Conservation (phyloP, 2,329 filamentous ascomycete species). For the Allantophomopsis lycopodina region DNA sequence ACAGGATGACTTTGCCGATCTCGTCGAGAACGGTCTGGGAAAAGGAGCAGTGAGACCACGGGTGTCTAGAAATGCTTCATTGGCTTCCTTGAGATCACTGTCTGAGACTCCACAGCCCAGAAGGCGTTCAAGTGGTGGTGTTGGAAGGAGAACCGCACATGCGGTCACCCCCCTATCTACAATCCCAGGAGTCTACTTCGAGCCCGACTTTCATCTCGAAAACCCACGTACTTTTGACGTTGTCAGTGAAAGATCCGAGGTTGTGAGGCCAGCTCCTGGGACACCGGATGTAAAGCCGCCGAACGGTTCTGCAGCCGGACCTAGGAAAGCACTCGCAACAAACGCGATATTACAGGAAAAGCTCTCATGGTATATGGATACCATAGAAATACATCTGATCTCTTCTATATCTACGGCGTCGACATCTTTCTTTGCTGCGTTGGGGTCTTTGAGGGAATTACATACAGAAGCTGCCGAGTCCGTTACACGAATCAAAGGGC, state of each 20-base stretch:
- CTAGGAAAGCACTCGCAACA: conserved; percentile 79
- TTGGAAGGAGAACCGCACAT: conserved; percentile 44
- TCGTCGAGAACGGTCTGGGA: conserved; percentile 19
- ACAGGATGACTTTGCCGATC: conserved; percentile 22
- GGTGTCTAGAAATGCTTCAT: conserved; percentile 23
- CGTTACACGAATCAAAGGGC: conserved; percentile 67
- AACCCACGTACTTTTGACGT: conserved; percentile 91
- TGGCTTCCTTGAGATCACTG: conserved; percentile 22
- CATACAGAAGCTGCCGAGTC: conserved; percentile 89
- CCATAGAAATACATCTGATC: conserved; percentile 92
- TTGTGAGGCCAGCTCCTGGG: conserved; percentile 53
- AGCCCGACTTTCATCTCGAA: conserved; percentile 83
- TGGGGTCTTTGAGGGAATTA: conserved; percentile 80
- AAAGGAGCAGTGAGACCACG: conserved; percentile 9
- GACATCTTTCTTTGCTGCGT: conserved; percentile 87
- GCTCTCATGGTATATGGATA: conserved; percentile 99
- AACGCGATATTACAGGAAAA: conserved; percentile 98
- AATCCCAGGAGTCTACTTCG: conserved; percentile 82
- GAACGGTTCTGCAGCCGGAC: conserved; percentile 44
- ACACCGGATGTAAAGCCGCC: conserved; percentile 34
- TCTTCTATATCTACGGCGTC: conserved; percentile 93
- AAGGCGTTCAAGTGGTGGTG: conserved; percentile 34
- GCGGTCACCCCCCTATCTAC: conserved; percentile 78
- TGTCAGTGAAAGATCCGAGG: conserved; percentile 84
- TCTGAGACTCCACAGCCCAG: conserved; percentile 20